Base-by-base conservation (phyloP, 306 rosid genomes). In the Sicyos baderoa region DNA sequence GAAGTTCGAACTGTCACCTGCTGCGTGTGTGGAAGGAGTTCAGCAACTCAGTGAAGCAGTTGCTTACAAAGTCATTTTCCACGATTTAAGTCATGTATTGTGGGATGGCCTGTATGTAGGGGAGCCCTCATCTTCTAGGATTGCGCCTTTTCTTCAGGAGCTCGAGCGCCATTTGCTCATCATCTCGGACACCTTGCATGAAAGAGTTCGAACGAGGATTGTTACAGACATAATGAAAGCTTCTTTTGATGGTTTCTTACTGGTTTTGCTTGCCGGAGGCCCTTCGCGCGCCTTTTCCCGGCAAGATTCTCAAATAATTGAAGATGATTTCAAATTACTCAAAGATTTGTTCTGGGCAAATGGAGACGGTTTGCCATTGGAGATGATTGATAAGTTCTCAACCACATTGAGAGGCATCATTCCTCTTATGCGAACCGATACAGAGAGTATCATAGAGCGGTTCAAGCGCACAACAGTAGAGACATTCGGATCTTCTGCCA, bases 231-330 rank as follows among this genome's bases (percentile, higher is more conserved):
- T 90, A 78, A 90, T 93, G 99, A 93, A 86, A 81, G 99, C 99
- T 75, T 88, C 99, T 61, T 88, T 93, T 72, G 99, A 93, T 60
- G 99, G 99, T 9, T 86, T 93, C 77, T 85, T 93, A 82, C 79
- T 93, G 74, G 97, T 90, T 75, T 79, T 93, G 84, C 97, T 93
- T 76, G 99, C 96, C 67, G 99, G 99, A 74, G 97, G 99, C 14
- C 99, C 99, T 21, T 82, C 89, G 5, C 99, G 99, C 23, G 76
- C 84, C 52, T 93, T 93, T 82, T 72, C 94, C 70, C 77, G 74
- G 75, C 90, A 90, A 75, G 96, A 93, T 62, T 86, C 89, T 51
- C 99, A 78, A 62, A 85, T 88, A 76, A 86, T 90, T 74, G 97
- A 90, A 74, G 99, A 90, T 40, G 96, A 93, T 76, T 93, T 84